Conservation (phyloP, 306 rosid species). For the Geum urbanum region DNA sequence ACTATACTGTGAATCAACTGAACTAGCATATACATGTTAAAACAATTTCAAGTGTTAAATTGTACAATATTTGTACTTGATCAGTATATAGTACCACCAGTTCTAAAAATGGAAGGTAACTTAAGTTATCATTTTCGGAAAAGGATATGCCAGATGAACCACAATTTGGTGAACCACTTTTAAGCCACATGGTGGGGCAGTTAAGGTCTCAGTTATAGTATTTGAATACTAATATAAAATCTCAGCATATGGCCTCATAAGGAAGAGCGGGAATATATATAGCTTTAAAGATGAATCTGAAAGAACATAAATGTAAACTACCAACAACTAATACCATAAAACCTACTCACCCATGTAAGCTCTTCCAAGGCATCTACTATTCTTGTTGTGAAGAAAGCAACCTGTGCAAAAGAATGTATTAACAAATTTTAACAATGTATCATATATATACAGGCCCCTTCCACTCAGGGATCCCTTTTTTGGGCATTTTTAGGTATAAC, state of each 20-base stretch:
- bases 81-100: neutral
- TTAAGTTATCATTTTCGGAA: neutral
- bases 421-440: constrained; percentile 1
- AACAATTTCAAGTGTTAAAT: neutral
- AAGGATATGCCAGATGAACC: neutral
- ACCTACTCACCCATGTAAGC: constrained; percentile 79
- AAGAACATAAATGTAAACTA: constrained; percentile 15
- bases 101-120: neutral
- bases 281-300: neutral
- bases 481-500: too few species aligned
- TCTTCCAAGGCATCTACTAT: constrained; percentile 74
- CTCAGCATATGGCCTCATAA: neutral
- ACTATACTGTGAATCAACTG: neutral
- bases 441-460: neutral
- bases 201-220: neutral
- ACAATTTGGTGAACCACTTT: neutral
- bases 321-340: constrained; percentile 24
- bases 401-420: constrained; percentile 43
- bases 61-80: neutral
- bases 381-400: constrained; percentile 87
- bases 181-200: neutral
- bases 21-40: neutral
- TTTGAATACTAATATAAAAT: neutral
- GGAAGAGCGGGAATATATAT: neutral
- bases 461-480: too few species aligned